phyloP scores from a whole-genome alignment of 768 basidiomycete genomes.

The Gelatoporia subvermispora region DNA sequence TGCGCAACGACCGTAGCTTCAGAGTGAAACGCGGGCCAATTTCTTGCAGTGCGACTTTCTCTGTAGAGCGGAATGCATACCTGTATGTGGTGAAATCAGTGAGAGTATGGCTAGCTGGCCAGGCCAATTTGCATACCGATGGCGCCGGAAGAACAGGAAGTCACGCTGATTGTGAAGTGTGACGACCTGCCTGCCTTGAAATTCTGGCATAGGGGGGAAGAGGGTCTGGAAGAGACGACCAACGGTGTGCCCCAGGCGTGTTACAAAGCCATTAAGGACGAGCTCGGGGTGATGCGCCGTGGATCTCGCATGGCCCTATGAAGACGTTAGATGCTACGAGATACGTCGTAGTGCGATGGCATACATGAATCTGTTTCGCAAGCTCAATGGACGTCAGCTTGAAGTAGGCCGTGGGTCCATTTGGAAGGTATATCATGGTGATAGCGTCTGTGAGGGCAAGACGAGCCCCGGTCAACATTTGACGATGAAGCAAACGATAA shows the following conservation, averaged over 20 bases:
- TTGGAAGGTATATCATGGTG: constrained; percentile 84
- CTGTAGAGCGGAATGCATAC: constrained; percentile 87
- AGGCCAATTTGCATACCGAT: constrained; percentile 53
- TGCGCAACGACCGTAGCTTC: constrained; percentile 85
- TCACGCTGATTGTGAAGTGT: constrained; percentile 97
- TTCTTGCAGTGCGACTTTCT: constrained; percentile 91
- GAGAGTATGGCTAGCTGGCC: not conserved
- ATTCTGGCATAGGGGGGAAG: constrained; percentile 93
- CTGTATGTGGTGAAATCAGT: constrained; percentile 33
- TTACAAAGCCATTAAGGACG: constrained; percentile 91
- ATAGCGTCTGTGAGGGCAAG: constrained; percentile 66
- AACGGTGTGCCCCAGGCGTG: constrained; percentile 87
- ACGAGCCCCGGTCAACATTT: constrained; percentile 11
- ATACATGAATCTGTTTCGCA: constrained; percentile 79
- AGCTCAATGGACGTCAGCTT: constrained; percentile 86
- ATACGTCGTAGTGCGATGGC: constrained; percentile 19
- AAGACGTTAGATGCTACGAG: not conserved
- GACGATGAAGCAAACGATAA: no score
- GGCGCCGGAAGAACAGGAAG: constrained; percentile 95
- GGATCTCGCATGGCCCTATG: constrained; percentile 84
- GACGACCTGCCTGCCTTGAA: constrained; percentile 94
- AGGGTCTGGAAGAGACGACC: constrained; percentile 95
- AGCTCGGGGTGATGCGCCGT: constrained; percentile 94
- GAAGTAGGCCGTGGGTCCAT: constrained; percentile 94
- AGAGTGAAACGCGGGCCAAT: constrained; percentile 97